Base-by-base conservation (phyloP, 345 rosid genomes). In the Populus deltoides region DNA sequence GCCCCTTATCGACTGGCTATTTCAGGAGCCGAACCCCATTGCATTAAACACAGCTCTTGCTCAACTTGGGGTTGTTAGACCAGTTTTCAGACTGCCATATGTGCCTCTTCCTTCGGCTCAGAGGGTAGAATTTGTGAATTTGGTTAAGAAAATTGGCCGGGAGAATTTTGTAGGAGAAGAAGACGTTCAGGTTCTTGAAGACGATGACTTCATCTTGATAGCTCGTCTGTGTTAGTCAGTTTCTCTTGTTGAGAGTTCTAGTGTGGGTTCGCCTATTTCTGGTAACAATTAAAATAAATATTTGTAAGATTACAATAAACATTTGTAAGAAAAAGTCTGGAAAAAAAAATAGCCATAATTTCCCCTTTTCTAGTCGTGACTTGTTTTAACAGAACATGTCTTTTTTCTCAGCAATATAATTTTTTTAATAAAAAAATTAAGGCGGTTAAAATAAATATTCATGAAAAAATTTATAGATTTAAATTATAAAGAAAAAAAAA, bases 11-110 rank as follows among this genome's bases (percentile, higher is more conserved):
- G 86, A 89, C 55, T 93, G 93, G 98, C 89, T 92, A 7, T 92
- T 93, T 77, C 73, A 80, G 24, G 96, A 95, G 83, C 94, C 97
- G 9, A 92, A 92, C 79, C 94, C 97, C 3, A 90, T 91, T 77
- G 94, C 90, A n/a, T 83, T 95, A 67, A 93, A 93, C 88, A 93
- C 93, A 3, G 97, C 98, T 57, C 90, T 92, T 74, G 93, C 98
- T 41, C 98, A 91, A 75, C 88, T 96, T 1, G 98, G 98, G 53
- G 97, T 91, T 49, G 91, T 86, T 9, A 87, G 89, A 76, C 99
- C 97, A 1, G 89, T 93, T 72, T 93, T 92, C 86, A 83, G 93
- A 82, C 86, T 93, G 53, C 99, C 98, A 6, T 91, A 89, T 51
- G 90, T 88, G 35, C 99, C 98, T 8, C 91, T 95, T 69, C 85